Evolutionary conservation across 2,329 filamentous ascomycete genomes (phyloP).

Genomic region (Ceratocystis alfenasii): DNA sequence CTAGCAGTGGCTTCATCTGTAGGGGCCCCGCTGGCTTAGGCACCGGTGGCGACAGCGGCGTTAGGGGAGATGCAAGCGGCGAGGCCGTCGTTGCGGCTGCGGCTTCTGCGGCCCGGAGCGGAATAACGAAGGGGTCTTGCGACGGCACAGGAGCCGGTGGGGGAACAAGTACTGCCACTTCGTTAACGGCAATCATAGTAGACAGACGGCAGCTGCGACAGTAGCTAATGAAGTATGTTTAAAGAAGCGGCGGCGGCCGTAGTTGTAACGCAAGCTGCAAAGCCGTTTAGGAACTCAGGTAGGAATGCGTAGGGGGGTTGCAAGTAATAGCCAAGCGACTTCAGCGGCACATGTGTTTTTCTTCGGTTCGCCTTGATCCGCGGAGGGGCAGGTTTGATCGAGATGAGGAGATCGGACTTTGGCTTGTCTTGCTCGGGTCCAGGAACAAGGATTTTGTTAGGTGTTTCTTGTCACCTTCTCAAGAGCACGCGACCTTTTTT

Average conservation of each 20-base stretch:
- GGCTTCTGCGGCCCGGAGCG: slow-evolving; percentile 15
- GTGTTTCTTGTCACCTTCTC: not conserved
- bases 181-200: slow-evolving; percentile 6
- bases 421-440: not conserved
- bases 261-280: too few species aligned
- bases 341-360: not conserved
- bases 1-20: slow-evolving; percentile 56
- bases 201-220: not conserved
- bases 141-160: slow-evolving; percentile 36
- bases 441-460: not conserved
- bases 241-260: not conserved
- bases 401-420: not conserved
- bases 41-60: slow-evolving; percentile 25
- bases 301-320: not conserved
- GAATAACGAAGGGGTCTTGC: slow-evolving; percentile 30
- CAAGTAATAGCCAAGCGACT: not conserved
- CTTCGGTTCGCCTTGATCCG: not conserved
- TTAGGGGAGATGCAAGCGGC: slow-evolving; percentile 24
- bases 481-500: not conserved
- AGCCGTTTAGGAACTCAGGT: too few species aligned
- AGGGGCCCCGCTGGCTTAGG: slow-evolving; percentile 27
- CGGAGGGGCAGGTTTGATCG: not conserved
- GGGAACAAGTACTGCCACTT: slow-evolving; percentile 25
- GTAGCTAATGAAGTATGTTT: not conserved
- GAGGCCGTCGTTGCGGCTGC: not conserved